Percentiles rank a stretch among this genome's conserved stretches.
These are phyloP conservation scores for Hymenoscyphus repandus DNA, from an alignment of 2,329 filamentous ascomycete species.

Conservation along the genomic window DNA sequence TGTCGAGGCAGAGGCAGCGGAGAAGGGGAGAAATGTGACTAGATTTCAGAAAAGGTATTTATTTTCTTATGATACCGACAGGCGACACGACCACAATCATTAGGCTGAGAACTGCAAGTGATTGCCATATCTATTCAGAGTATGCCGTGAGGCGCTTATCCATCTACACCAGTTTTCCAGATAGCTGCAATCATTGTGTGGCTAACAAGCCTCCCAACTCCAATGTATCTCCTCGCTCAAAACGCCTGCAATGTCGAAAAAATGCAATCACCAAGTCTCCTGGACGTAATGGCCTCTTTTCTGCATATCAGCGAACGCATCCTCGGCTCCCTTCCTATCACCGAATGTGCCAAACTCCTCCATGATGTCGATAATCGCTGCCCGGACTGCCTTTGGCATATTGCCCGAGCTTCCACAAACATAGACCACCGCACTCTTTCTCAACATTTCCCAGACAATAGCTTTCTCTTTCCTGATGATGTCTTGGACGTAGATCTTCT, in stretches of 20 bases:
- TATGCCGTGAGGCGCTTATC: too few relatives aligned
- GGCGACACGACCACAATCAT: too few relatives aligned
- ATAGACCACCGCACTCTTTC: slow-evolving; percentile 47
- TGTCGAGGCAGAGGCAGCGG: too few relatives aligned
- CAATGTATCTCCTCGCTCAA: too few relatives aligned
- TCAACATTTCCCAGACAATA: slow-evolving; percentile 42
- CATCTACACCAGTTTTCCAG: too few relatives aligned
- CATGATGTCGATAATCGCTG: slow-evolving; percentile 60
- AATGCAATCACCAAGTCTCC: slow-evolving; percentile 56
- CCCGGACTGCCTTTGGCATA: slow-evolving; percentile 66
- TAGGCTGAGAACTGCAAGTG: too few relatives aligned
- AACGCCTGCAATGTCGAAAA: not conserved
- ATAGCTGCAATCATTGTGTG: too few relatives aligned
- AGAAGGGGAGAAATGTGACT: too few relatives aligned
- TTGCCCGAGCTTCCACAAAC: slow-evolving; percentile 57
- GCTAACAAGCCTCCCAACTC: too few relatives aligned
- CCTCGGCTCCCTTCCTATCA: slow-evolving; percentile 46
- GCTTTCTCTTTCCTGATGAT: slow-evolving; percentile 27
- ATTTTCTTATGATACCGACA: too few relatives aligned
- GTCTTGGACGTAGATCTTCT: slow-evolving; percentile 62
- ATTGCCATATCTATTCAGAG: too few relatives aligned
- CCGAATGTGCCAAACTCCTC: slow-evolving; percentile 27
- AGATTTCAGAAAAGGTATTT: too few relatives aligned
- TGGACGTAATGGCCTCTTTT: slow-evolving; percentile 59
- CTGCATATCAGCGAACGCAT: slow-evolving; percentile 52